Base-by-base conservation (phyloP, 306 rosid genomes). In the Sicyos edulis region DNA sequence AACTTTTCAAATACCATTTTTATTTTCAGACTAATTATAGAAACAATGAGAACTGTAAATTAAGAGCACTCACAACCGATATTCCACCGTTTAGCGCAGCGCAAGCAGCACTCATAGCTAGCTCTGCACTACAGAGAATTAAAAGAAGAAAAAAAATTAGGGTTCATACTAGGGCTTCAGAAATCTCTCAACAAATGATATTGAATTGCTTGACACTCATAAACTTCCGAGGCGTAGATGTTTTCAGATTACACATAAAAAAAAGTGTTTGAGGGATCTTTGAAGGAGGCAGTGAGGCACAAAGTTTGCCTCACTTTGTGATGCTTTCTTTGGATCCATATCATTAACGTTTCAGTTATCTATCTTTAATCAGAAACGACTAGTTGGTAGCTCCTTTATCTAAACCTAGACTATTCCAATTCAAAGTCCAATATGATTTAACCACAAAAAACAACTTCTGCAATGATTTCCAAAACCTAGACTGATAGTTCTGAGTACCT, bases 41-140 rank as follows among this genome's bases (percentile, higher is more conserved):
- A 34, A 17, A 60, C 37, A 59, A 21, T 5, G 7, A 17, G 61
- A 49, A 59, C 40, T 15, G 13, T 7, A 11, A 61, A 50, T 54
- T 51, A 62, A 76, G 66, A 55, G 29, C 66, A 84, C 98, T 88
- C 85, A 92, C 98, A 63, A 85, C 96, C 71, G 92, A 84, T 70
- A 92, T 69, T 57, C 96, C 98, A 8, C 96, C 96, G 19, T 71
- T 77, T 52, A 92, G 87, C 49, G 98, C 98, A 85, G 92, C 92
- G 75, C 74, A 82, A n/a, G 96, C 92, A 78, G 96, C 96, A 83
- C 85, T 81, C 77, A 85, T 76, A 47, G 96, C 98, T 78, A 85
- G 83, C 78, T 89, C 92, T 76, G 95, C 89, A 67, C 98, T 92
- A 75, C 54, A 78, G 47, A 3, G 50, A 62, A 72, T 52, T 57